phyloP scores from a whole-genome alignment of 2,329 filamentous ascomycete species.

The Pseudogymnoascus sp. region DNA sequence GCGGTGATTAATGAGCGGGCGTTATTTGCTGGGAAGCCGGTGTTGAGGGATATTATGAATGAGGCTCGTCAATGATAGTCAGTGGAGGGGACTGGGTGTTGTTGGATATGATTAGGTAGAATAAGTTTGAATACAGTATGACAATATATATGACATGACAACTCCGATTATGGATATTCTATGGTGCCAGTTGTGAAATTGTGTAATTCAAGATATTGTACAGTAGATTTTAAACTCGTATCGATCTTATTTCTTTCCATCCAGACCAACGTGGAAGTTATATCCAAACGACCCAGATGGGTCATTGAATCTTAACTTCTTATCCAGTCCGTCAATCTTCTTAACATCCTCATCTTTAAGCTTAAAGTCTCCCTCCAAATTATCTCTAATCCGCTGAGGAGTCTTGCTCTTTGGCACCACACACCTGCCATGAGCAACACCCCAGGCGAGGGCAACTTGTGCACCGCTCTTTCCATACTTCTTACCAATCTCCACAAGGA shows the following conservation, averaged over 20 bases:
- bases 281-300: constrained; percentile 49
- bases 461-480: constrained; percentile 50
- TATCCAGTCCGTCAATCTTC: constrained; percentile 46
- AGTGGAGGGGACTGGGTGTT: background rate
- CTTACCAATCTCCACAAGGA: constrained; percentile 47
- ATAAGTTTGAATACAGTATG: constrained; percentile 5
- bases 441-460: constrained; percentile 56
- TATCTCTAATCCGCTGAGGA: constrained; percentile 52
- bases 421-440: constrained; percentile 49
- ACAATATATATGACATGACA: background rate
- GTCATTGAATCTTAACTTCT: constrained; percentile 58
- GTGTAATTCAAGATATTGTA: background rate
- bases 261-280: constrained; percentile 52
- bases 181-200: background rate
- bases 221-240: background rate
- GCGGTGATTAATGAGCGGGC: constrained; percentile 54
- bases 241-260: constrained; percentile 41
- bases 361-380: constrained; percentile 59
- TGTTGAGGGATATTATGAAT: constrained; percentile 73
- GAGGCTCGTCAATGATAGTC: constrained; percentile 40
- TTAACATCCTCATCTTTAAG: constrained; percentile 51
- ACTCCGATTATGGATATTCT: background rate
- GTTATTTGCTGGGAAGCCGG: constrained; percentile 59
- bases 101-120: constrained; percentile 8
- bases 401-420: constrained; percentile 60